A percentile compares a stretch with the other conserved stretches of the same genome.
phyloP scores from a whole-genome alignment of 2,329 filamentous ascomycete genomes.

The Myrmaecium sp. region DNA sequence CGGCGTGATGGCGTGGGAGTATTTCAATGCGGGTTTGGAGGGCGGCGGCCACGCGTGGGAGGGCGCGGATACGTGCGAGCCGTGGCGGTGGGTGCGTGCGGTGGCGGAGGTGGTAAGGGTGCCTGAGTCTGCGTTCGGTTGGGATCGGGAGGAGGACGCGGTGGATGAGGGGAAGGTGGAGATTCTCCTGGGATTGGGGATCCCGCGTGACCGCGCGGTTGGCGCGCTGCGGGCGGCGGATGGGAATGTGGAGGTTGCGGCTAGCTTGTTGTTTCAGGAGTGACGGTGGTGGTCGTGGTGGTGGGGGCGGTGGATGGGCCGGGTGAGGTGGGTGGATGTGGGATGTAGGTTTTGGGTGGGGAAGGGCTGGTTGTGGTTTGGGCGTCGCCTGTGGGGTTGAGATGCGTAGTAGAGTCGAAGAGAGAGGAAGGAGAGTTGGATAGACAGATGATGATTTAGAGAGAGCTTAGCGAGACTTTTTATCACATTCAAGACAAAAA shows the following conservation, averaged over 20 bases:
- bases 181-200: slow-evolving; percentile 28
- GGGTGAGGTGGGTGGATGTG: too few species aligned
- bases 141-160: slow-evolving; percentile 4
- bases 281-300: slow-evolving; percentile 2
- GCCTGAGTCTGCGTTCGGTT: slow-evolving; percentile 14
- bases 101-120: slow-evolving; percentile 35
- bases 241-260: slow-evolving; percentile 32
- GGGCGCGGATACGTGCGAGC: slow-evolving; percentile 42
- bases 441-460: too few species aligned
- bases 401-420: too few species aligned
- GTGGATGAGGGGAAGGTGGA: slow-evolving; percentile 17
- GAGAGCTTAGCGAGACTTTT: too few species aligned
- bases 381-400: too few species aligned
- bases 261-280: slow-evolving; percentile 28
- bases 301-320: too few species aligned
- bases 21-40: slow-evolving; percentile 51
- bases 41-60: slow-evolving; percentile 11
- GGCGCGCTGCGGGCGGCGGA: slow-evolving; percentile 30
- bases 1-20: slow-evolving; percentile 91
- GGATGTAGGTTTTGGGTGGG: too few species aligned
- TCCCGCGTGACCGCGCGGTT: slow-evolving; percentile 27
- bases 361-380: too few species aligned
- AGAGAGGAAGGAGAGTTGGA: too few species aligned
- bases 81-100: slow-evolving; percentile 63
- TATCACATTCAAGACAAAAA: too few species aligned